Percentiles rank a stretch among this genome's conserved stretches.
Conservation (phyloP, 257 asterid species). For the Capsicum rhomboideum region DNA sequence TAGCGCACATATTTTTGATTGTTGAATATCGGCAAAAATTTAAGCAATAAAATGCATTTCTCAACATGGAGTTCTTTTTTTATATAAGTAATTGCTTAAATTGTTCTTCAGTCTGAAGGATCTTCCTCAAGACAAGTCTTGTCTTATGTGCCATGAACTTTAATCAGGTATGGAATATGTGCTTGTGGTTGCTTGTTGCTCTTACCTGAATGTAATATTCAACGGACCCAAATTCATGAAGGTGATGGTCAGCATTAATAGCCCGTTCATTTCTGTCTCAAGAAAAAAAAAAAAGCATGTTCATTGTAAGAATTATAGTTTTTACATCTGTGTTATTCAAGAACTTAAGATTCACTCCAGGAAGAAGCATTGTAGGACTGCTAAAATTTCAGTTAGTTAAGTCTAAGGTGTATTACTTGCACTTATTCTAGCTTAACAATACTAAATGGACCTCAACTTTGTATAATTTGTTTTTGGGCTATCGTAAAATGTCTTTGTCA, state of each 20-base stretch:
- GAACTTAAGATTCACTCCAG: not conserved
- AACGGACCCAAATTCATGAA: slow-evolving; percentile 78
- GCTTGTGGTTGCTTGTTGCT: not conserved
- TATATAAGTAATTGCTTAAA: not conserved
- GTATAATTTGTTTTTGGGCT: not conserved
- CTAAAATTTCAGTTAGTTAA: not conserved
- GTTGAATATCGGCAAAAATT: not conserved
- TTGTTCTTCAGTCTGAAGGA: not conserved
- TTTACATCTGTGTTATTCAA: not conserved
- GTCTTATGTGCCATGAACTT: not conserved
- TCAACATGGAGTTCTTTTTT: not conserved
- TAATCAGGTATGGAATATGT: not conserved
- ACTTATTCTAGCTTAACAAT: not conserved
- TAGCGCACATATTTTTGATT: not conserved
- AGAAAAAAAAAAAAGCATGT: not conserved
- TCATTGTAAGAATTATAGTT: not conserved
- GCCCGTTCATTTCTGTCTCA: slow-evolving; percentile 45
- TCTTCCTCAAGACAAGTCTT: not conserved
- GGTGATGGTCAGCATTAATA: slow-evolving; percentile 59
- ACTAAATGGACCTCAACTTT: not conserved
- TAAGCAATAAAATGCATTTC: not conserved
- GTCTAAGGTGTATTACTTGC: not conserved
- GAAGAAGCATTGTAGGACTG: not conserved
- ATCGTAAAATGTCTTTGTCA: not conserved
- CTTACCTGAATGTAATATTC: slow-evolving; percentile 78